Evolutionary conservation across 768 basidiomycete species (phyloP).

Genomic region (Mycena latifolia): DNA sequence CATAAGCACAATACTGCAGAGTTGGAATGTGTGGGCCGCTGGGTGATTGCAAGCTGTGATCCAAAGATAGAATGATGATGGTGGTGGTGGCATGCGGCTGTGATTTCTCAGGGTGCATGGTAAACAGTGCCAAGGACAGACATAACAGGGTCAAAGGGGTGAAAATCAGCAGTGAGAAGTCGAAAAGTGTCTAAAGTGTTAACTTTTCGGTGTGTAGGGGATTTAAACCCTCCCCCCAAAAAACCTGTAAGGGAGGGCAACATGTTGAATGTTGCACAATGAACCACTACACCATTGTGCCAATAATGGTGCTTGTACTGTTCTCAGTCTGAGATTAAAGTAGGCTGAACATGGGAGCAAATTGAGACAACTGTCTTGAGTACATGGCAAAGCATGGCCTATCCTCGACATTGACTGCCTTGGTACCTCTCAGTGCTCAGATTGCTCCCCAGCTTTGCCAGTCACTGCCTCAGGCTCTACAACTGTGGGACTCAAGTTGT

Average conservation of each 20-base stretch:
- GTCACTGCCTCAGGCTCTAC: too few relatives aligned
- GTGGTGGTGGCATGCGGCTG: neutral
- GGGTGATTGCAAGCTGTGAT: slow-evolving; percentile 11
- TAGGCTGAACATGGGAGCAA: too few relatives aligned
- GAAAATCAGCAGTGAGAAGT: slow-evolving; percentile 23
- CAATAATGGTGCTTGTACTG: too few relatives aligned
- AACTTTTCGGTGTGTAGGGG: slow-evolving; percentile 14
- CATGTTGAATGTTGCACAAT: slow-evolving; percentile 18
- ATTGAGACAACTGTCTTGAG: too few relatives aligned
- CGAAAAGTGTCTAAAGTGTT: slow-evolving; percentile 27
- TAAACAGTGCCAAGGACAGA: neutral
- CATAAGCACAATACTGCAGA: slow-evolving; percentile 4
- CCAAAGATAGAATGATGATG: neutral
- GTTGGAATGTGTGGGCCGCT: slow-evolving; percentile 11
- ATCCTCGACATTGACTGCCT: too few relatives aligned
- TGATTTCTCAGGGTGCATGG: neutral
- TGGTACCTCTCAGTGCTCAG: too few relatives aligned
- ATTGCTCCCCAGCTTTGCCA: too few relatives aligned
- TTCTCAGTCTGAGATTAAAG: too few relatives aligned
- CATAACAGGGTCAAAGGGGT: neutral
- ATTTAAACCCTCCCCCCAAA: slow-evolving; percentile 16
- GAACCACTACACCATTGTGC: slow-evolving; percentile 23
- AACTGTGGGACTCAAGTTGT: too few relatives aligned
- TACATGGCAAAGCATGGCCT: too few relatives aligned
- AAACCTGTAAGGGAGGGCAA: neutral